Percentiles rank a stretch among this genome's conserved stretches.
These are phyloP conservation scores for Pyrrhoderma lamaoense DNA, from an alignment of 1,284 basidiomycete genomes.

Conservation along the genomic window DNA sequence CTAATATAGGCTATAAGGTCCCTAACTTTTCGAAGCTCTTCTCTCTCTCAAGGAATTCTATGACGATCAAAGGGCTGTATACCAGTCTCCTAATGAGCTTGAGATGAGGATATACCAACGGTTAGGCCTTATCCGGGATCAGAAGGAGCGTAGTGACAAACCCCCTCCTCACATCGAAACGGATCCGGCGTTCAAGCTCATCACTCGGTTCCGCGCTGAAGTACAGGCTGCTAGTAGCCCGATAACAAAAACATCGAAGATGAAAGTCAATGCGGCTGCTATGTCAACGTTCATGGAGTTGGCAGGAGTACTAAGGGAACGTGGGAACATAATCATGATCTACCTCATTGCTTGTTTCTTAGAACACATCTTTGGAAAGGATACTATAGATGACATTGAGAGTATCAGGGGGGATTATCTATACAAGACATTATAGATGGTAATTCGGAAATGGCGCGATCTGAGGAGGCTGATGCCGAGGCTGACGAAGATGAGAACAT, in stretches of 20 bases:
- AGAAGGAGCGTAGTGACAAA: conserved; percentile 72
- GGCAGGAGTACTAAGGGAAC: conserved; percentile 45
- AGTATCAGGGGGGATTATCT: conserved; percentile 52
- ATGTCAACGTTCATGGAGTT: conserved; percentile 63
- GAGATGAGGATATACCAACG: conserved; percentile 96
- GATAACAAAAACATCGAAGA: conserved; percentile 56
- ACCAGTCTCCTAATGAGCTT: conserved; percentile 75
- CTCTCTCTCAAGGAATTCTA: conserved; percentile 92
- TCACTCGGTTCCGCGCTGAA: conserved; percentile 71
- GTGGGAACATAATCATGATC: conserved; percentile 59
- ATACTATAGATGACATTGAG: conserved; percentile 71
- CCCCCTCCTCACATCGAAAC: conserved; percentile 68
- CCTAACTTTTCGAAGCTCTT: conserved; percentile 50
- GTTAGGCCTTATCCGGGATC: conserved; percentile 84
- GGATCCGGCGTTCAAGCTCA: conserved; percentile 75
- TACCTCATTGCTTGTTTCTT: conserved; percentile 72
- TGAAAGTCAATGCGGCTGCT: conserved; percentile 53
- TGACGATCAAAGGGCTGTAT: conserved; percentile 68
- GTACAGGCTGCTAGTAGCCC: conserved; percentile 79
- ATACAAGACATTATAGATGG: conserved; percentile 80
- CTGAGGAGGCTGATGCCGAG: not conserved
- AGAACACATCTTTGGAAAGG: conserved; percentile 63
- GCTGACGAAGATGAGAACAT: conserved; percentile 5
- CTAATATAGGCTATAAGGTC: not conserved
- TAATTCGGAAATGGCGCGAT: conserved; percentile 27